Conservation (phyloP, 2,329 filamentous ascomycete species). For the Calonectria ilicicola region DNA sequence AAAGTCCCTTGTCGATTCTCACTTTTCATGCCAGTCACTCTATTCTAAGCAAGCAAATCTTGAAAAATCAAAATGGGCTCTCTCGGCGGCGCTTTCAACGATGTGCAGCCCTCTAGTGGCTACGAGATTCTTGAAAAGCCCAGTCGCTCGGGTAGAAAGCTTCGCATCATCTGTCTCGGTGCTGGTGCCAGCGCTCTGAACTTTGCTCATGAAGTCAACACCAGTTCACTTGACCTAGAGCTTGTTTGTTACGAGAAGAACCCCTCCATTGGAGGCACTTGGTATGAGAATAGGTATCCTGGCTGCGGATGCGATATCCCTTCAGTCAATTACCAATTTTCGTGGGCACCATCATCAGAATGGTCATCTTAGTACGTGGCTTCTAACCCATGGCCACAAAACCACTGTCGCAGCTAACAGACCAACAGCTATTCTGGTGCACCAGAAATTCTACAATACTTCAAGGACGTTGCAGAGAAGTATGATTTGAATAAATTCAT, state of each 20-base stretch:
- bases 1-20: neutral
- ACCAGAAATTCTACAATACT: slow-evolving; percentile 40
- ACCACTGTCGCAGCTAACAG: neutral
- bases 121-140: slow-evolving; percentile 41
- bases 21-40: neutral
- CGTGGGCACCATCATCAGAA: slow-evolving; percentile 27
- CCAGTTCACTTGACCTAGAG: slow-evolving; percentile 34
- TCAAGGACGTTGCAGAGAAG: slow-evolving; percentile 39
- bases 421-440: slow-evolving; percentile 23
- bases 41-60: neutral
- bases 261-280: slow-evolving; percentile 32
- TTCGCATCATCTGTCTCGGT: slow-evolving; percentile 46
- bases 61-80: neutral
- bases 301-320: slow-evolving; percentile 41
- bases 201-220: slow-evolving; percentile 39
- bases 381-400: too few relatives aligned
- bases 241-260: slow-evolving; percentile 46
- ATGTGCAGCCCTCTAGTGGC: neutral
- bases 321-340: slow-evolving; percentile 38
- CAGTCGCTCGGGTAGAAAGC: slow-evolving; percentile 35
- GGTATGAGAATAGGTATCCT: slow-evolving; percentile 38
- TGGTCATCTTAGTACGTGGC: slow-evolving; percentile 22
- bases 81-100: neutral
- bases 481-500: slow-evolving; percentile 37
- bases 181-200: slow-evolving; percentile 46